phyloP scores from a whole-genome alignment of 2,329 filamentous ascomycete species.

The Neodidymelliopsis sp. region DNA sequence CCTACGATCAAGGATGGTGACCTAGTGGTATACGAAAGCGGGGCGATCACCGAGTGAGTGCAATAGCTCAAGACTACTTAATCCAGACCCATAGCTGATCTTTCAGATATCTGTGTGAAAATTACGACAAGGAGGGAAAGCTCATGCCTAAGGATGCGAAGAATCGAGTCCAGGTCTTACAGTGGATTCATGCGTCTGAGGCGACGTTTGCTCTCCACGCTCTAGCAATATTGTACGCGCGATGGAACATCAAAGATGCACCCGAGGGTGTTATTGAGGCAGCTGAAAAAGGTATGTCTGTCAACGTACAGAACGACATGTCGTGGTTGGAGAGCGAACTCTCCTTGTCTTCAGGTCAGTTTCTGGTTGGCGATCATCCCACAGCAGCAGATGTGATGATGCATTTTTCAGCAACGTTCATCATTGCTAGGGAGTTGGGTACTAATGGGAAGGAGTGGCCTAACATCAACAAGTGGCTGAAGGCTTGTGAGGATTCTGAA shows the following conservation, averaged over 20 bases:
- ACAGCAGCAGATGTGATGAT: constrained; percentile 58
- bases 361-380: constrained; percentile 52
- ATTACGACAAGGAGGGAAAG: constrained; percentile 51
- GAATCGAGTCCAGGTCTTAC: constrained; percentile 47
- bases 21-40: constrained; percentile 54
- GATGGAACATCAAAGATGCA: constrained; percentile 50
- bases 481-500: constrained; percentile 46
- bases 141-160: constrained; percentile 49
- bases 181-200: constrained; percentile 59
- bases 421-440: constrained; percentile 49
- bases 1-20: constrained; percentile 55
- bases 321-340: constrained; percentile 56
- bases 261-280: constrained; percentile 40
- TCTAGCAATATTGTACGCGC: constrained; percentile 55
- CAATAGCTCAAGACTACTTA: neutral
- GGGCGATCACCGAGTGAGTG: constrained; percentile 56
- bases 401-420: constrained; percentile 53
- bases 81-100: neutral
- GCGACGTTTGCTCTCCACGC: constrained; percentile 56
- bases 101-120: constrained; percentile 56
- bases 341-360: constrained; percentile 47
- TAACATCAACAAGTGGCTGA: constrained; percentile 45
- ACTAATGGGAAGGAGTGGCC: constrained; percentile 40
- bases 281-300: constrained; percentile 49
- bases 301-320: constrained; percentile 56